A percentile compares a stretch with the other conserved stretches of the same genome.
Evolutionary conservation across 768 basidiomycete genomes (phyloP).

Genomic region (Lepiota subincarnata): DNA sequence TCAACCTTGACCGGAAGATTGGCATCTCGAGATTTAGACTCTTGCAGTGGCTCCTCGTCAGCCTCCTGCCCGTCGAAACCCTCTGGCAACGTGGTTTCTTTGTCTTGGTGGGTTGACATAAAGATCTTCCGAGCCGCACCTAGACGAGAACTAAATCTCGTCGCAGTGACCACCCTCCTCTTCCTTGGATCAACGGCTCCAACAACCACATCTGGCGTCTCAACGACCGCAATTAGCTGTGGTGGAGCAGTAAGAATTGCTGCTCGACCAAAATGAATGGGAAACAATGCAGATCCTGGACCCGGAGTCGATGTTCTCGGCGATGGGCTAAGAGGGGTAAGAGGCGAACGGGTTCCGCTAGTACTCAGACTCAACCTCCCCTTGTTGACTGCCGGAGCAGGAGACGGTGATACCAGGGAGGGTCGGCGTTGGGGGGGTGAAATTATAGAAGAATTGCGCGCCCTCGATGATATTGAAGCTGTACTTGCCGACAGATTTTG

Average conservation of each 20-base stretch:
- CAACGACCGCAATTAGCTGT: conserved; percentile 74
- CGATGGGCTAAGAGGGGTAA: conserved; percentile 44
- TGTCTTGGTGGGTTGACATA: conserved; percentile 77
- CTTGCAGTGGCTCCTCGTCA: conserved; percentile 21
- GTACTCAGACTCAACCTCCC: conserved; percentile 41
- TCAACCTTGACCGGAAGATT: conserved; percentile 42
- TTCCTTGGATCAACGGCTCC: conserved; percentile 85
- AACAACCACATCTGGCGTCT: conserved; percentile 85
- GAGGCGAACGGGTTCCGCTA: conserved; percentile 36
- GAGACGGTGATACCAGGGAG: conserved; percentile 29
- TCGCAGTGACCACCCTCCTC: conserved; percentile 81
- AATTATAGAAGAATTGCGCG: conserved; percentile 10
- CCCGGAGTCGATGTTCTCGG: conserved; percentile 39
- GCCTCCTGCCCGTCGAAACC: conserved; percentile 20
- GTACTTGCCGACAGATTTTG: conserved; percentile 18
- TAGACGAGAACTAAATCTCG: conserved; percentile 77
- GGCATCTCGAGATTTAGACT: conserved; percentile 22
- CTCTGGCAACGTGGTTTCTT: conserved; percentile 24
- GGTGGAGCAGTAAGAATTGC: conserved; percentile 83
- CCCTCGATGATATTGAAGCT: conserved; percentile 1
- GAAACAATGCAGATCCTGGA: conserved; percentile 30
- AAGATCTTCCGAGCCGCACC: conserved; percentile 83
- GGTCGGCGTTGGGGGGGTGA: conserved; percentile 36
- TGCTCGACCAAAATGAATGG: conserved; percentile 60
- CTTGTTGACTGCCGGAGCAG: conserved; percentile 24